phyloP scores from a whole-genome alignment of 1,284 basidiomycete genomes.

The Fomitopsis pinicola region DNA sequence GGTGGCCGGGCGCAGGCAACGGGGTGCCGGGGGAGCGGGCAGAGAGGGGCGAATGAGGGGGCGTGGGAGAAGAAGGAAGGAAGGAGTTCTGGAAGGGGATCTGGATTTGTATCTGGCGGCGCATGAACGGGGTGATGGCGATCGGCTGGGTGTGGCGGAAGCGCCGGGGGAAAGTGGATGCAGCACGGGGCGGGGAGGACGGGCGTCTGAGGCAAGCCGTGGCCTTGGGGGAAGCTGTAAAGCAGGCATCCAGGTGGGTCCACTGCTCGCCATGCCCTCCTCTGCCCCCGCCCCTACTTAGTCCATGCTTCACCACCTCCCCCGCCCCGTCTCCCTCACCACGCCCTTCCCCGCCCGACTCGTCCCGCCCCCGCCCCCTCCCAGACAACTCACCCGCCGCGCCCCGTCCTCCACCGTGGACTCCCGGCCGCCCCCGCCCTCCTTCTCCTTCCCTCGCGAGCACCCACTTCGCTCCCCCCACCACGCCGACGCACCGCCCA shows the following conservation, averaged over 20 bases:
- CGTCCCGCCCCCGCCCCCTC: constrained; percentile 3
- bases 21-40: constrained; percentile 8
- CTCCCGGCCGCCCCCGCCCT: constrained; percentile 1
- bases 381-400: not conserved
- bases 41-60: constrained; percentile 8
- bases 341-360: constrained; percentile 10
- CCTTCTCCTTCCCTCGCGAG: constrained; percentile 2
- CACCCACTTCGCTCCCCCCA: not conserved
- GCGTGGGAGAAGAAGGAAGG: constrained; percentile 6
- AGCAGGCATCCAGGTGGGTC: constrained; percentile 6
- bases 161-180: not conserved
- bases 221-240: constrained; percentile 12
- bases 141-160: constrained; percentile 9
- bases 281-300: not conserved
- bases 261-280: constrained; percentile 4
- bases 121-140: constrained; percentile 13
- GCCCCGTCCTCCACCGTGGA: not conserved
- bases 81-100: constrained; percentile 17
- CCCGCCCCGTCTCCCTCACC: constrained; percentile 5
- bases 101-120: constrained; percentile 16
- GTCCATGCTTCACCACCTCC: constrained; percentile 5
- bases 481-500: not conserved
- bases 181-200: constrained; percentile 8
- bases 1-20: too few species aligned
- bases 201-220: constrained; percentile 10